Conservation (phyloP, 495 filamentous ascomycete genomes). For the Ramalina intermedia region DNA sequence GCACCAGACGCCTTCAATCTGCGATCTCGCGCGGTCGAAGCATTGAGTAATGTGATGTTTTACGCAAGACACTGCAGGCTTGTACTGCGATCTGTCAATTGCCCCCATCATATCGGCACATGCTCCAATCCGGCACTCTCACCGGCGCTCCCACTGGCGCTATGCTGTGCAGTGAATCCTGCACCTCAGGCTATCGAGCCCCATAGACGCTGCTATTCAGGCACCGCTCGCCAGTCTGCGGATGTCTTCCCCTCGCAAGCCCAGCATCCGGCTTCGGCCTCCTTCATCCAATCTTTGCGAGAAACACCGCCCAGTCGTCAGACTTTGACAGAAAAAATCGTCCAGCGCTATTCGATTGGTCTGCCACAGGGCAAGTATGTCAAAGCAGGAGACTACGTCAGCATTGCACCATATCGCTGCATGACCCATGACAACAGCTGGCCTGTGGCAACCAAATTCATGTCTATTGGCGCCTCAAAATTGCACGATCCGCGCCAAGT, state of each 20-base stretch:
- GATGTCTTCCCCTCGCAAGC: constrained; percentile 39
- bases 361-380: constrained; percentile 53
- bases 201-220: constrained; percentile 23
- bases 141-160: too few species aligned
- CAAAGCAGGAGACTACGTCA: constrained; percentile 69
- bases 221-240: constrained; percentile 24
- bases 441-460: constrained; percentile 76
- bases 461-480: constrained; percentile 69
- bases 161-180: too few species aligned
- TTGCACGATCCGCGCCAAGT: constrained; percentile 61
- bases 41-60: not conserved
- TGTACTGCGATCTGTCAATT: not conserved
- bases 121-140: too few species aligned
- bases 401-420: constrained; percentile 54
- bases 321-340: constrained; percentile 86
- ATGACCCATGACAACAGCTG: constrained; percentile 94
- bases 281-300: constrained; percentile 29
- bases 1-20: not conserved
- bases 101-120: not conserved
- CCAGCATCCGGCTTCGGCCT: constrained; percentile 27
- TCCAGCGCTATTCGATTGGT: constrained; percentile 62
- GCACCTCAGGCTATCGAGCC: not conserved
- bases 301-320: constrained; percentile 37
- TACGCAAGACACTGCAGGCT: not conserved
- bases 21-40: not conserved